Percentiles rank a stretch among this genome's conserved stretches.
phyloP scores from a whole-genome alignment of 2,329 filamentous ascomycete genomes.

The Periconia sp. region DNA sequence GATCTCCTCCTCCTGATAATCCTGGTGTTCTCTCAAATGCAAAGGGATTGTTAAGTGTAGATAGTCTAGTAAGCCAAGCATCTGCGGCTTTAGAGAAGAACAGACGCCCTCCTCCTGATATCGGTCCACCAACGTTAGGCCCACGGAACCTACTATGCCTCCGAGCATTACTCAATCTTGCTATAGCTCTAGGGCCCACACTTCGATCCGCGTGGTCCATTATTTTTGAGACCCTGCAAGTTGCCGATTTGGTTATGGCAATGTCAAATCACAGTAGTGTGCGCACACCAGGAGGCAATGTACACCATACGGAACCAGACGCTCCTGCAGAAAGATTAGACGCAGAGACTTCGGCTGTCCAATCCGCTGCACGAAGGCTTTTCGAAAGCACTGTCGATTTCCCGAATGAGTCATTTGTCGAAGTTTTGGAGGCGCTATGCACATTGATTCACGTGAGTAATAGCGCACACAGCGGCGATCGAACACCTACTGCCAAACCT shows the following conservation, averaged over 20 bases:
- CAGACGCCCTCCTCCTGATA: slow-evolving; percentile 64
- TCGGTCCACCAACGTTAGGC: slow-evolving; percentile 64
- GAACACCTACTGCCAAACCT: slow-evolving; percentile 26
- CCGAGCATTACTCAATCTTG: slow-evolving; percentile 89
- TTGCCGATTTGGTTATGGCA: slow-evolving; percentile 85
- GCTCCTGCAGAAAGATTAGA: slow-evolving; percentile 57
- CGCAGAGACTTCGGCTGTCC: slow-evolving; percentile 84
- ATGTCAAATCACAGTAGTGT: slow-evolving; percentile 36
- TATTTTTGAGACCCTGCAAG: slow-evolving; percentile 87
- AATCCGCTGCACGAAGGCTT: slow-evolving; percentile 82
- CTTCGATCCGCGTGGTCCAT: slow-evolving; percentile 87
- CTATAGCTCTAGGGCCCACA: slow-evolving; percentile 91
- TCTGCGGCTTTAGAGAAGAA: slow-evolving; percentile 64
- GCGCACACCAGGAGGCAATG: slow-evolving; percentile 21
- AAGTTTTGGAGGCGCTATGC: slow-evolving; percentile 78
- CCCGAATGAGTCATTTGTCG: slow-evolving; percentile 78
- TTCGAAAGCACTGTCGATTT: slow-evolving; percentile 94
- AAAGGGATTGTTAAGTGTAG: slow-evolving; percentile 74
- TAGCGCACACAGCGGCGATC: slow-evolving; percentile 28
- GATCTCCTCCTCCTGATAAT: slow-evolving; percentile 55
- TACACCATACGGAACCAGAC: slow-evolving; percentile 29
- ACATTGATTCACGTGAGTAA: slow-evolving; percentile 62
- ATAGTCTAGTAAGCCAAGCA: slow-evolving; percentile 68
- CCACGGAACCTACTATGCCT: slow-evolving; percentile 90
- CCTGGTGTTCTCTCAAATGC: slow-evolving; percentile 72